A percentile compares a stretch with the other conserved stretches of the same genome.
Conservation (phyloP, 352 stramenopile genomes). For the Globisporangium perplexum region DNA sequence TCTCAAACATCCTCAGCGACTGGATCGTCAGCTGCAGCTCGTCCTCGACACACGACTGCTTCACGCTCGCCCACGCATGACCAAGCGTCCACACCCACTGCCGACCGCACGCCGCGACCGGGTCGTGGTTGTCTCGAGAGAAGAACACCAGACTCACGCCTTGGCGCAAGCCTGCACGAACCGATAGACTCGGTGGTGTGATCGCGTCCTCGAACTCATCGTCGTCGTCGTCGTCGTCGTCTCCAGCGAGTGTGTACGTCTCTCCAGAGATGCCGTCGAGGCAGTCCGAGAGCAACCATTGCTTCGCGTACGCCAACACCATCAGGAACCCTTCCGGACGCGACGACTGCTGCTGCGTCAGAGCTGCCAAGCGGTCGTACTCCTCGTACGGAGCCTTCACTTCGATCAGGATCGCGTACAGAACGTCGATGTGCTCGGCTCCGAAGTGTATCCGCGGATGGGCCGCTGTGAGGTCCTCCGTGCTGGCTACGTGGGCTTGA, state of each 20-base stretch:
- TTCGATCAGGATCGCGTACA: slow-evolving; percentile 84
- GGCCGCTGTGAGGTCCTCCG: slow-evolving; percentile 4
- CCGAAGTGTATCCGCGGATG: slow-evolving; percentile 71
- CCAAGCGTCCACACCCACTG: slow-evolving; percentile 63
- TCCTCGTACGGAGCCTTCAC: slow-evolving; percentile 85
- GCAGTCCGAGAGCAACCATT: slow-evolving; percentile 79
- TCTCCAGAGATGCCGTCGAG: slow-evolving; percentile 53
- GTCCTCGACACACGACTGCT: slow-evolving; percentile 83
- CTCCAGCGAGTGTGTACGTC: slow-evolving; percentile 32
- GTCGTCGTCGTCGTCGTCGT: slow-evolving; percentile 67
- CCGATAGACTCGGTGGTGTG: slow-evolving; percentile 68
- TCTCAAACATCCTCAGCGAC: slow-evolving; percentile 54
- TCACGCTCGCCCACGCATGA: slow-evolving; percentile 39
- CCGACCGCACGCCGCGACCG: not conserved
- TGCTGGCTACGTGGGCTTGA: slow-evolving; percentile 12
- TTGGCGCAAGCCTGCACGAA: slow-evolving; percentile 37
- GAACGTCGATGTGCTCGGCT: slow-evolving; percentile 73
- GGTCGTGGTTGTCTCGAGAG: slow-evolving; percentile 20
- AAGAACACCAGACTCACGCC: slow-evolving; percentile 53
- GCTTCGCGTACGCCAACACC: slow-evolving; percentile 80
- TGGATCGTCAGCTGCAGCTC: slow-evolving; percentile 64
- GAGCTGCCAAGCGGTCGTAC: slow-evolving; percentile 59
- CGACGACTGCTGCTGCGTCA: slow-evolving; percentile 72
- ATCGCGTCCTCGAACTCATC: slow-evolving; percentile 87
- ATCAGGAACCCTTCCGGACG: slow-evolving; percentile 79